phyloP scores from a whole-genome alignment of 2,329 filamentous ascomycete genomes.

The Leptosphaerulina australis region DNA sequence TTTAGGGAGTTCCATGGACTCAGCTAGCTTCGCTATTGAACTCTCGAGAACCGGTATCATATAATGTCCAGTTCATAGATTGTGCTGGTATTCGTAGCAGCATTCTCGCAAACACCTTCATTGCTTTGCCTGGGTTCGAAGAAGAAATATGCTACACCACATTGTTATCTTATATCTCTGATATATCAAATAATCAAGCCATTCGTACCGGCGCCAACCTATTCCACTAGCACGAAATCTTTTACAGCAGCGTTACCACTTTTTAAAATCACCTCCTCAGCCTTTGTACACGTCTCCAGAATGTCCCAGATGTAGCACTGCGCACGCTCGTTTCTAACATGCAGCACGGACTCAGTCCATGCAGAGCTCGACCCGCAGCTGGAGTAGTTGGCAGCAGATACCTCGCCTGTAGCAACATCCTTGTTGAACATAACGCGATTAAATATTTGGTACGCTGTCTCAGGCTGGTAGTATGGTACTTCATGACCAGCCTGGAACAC shows the following conservation, averaged over 20 bases:
- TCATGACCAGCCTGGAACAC: conserved; percentile 50
- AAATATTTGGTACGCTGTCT: conserved; percentile 59
- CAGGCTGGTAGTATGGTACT: conserved; percentile 49
- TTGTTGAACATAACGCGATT: conserved; percentile 52
- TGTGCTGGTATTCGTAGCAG: neutral
- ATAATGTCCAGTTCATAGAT: no score
- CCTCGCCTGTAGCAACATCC: conserved; percentile 53
- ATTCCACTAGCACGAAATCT: conserved; percentile 16
- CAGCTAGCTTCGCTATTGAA: no score
- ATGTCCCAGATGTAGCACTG: conserved; percentile 23
- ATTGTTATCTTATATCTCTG: neutral
- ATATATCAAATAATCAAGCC: neutral
- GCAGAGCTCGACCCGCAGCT: conserved; percentile 11
- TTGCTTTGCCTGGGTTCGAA: neutral
- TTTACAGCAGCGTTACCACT: conserved; percentile 19
- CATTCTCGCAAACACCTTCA: neutral
- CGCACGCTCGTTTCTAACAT: conserved; percentile 9
- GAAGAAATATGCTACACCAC: neutral
- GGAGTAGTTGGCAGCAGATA: conserved; percentile 1
- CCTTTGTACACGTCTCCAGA: conserved; percentile 16
- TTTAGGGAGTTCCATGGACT: no score
- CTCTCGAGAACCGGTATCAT: no score
- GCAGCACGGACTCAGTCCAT: conserved; percentile 16
- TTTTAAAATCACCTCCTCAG: conserved; percentile 13
- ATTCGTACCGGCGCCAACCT: neutral